phyloP scores from a whole-genome alignment of 2,329 filamentous ascomycete species.

The Cladosporium sp. region DNA sequence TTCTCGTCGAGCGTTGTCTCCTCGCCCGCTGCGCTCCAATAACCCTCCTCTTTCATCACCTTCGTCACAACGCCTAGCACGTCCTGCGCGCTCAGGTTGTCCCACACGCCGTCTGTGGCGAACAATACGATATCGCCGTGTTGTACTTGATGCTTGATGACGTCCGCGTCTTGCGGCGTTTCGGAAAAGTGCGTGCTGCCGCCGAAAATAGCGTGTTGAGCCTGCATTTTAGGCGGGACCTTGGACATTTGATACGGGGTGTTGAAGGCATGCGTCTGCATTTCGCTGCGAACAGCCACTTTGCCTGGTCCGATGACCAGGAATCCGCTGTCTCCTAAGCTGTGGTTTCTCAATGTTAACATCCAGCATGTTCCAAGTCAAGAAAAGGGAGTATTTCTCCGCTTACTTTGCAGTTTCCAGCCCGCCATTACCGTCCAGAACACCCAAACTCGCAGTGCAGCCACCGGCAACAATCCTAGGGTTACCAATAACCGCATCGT shows the following conservation, averaged over 20 bases:
- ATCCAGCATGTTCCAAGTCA: background rate
- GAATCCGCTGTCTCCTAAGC: conserved; percentile 88
- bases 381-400: too few species aligned
- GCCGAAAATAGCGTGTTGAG: conserved; percentile 78
- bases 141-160: conserved; percentile 69
- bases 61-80: conserved; percentile 69
- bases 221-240: conserved; percentile 72
- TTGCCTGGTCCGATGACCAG: conserved; percentile 80
- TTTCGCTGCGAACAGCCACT: conserved; percentile 74
- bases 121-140: conserved; percentile 94
- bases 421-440: conserved; percentile 66
- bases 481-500: conserved; percentile 75
- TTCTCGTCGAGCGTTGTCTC: conserved; percentile 28
- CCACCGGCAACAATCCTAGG: conserved; percentile 72
- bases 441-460: conserved; percentile 84
- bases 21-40: conserved; percentile 29
- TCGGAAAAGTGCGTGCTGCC: conserved; percentile 67
- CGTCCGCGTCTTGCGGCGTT: conserved; percentile 74
- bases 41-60: conserved; percentile 56
- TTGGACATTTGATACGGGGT: conserved; percentile 93
- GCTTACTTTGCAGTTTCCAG: conserved; percentile 77
- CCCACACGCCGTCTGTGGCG: conserved; percentile 91
- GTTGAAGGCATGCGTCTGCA: conserved; percentile 96
- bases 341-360: conserved; percentile 18
- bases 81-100: conserved; percentile 90